A percentile compares a stretch with the other conserved stretches of the same genome.
phyloP scores from a whole-genome alignment of 2,329 filamentous ascomycete genomes.

The Cytospora piceicola region DNA sequence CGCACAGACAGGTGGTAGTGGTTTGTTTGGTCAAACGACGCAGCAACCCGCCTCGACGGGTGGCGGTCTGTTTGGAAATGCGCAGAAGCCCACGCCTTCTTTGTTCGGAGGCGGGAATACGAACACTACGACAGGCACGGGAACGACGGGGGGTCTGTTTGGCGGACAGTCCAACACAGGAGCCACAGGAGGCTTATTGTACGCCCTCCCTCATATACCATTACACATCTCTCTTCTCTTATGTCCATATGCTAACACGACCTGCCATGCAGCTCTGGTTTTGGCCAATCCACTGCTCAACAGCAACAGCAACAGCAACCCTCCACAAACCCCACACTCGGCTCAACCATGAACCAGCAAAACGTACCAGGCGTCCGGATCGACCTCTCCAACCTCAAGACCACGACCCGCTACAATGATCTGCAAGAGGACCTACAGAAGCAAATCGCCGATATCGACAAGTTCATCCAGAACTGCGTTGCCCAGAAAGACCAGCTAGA shows the following conservation, averaged over 20 bases:
- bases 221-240: not conserved
- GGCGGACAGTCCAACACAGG: conserved; percentile 28
- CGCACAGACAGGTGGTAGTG: conserved; percentile 35
- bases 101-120: conserved; percentile 28
- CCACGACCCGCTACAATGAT: conserved; percentile 90
- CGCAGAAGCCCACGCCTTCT: conserved; percentile 26
- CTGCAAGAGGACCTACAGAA: conserved; percentile 80
- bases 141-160: conserved; percentile 36
- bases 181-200: conserved; percentile 36
- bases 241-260: conserved; percentile 17
- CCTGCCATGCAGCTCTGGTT: conserved; percentile 19
- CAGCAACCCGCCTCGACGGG: conserved; percentile 33
- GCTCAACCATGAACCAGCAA: conserved; percentile 55
- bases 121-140: conserved; percentile 38
- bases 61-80: conserved; percentile 44
- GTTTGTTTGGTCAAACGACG: conserved; percentile 40
- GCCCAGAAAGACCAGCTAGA: conserved; percentile 77
- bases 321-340: conserved; percentile 29
- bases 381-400: conserved; percentile 76
- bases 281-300: conserved; percentile 32
- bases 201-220: conserved; percentile 21
- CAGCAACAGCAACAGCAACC: conserved; percentile 31
- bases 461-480: conserved; percentile 79
- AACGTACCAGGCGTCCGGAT: conserved; percentile 75
- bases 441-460: conserved; percentile 77